A percentile compares a stretch with the other conserved stretches of the same genome.
Conservation (phyloP, 768 basidiomycete genomes). For the Lyophyllum decastes region DNA sequence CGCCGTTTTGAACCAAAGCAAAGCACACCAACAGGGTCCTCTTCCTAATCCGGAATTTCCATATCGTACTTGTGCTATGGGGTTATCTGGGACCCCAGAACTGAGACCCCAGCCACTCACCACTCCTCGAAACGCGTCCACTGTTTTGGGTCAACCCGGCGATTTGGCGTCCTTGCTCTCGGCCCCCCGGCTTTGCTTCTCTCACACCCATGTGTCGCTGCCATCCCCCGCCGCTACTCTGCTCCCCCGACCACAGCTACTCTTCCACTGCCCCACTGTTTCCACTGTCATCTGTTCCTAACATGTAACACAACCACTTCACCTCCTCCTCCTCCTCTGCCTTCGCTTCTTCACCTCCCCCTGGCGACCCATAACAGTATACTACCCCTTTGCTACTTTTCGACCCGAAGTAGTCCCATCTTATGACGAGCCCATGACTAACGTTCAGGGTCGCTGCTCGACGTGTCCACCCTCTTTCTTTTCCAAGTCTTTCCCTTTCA, state of each 20-base stretch:
- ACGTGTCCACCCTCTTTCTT: background rate
- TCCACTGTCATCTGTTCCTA: background rate
- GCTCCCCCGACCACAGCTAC: background rate
- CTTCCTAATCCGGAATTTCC: conserved; percentile 5
- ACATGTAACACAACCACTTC: background rate
- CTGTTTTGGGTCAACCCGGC: conserved; percentile 28
- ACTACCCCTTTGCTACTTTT: background rate
- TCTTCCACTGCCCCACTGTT: background rate
- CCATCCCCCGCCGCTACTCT: conserved; percentile 8
- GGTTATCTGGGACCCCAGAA: conserved; percentile 27
- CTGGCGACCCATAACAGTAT: background rate
- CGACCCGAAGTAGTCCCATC: background rate
- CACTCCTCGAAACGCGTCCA: conserved; percentile 31
- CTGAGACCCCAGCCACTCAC: conserved; percentile 24
- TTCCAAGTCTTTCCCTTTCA: background rate
- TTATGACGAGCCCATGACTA: background rate
- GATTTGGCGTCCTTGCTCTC: conserved; percentile 15
- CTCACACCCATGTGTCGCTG: background rate
- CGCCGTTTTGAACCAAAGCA: conserved; percentile 16
- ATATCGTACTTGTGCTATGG: conserved; percentile 13
- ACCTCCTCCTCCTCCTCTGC: background rate
- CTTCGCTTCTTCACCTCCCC: background rate
- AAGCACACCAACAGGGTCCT: background rate
- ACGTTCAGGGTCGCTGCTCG: background rate
- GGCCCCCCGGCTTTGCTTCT: background rate